Base-by-base conservation (phyloP, 129 eudicot genomes). In the Pseudognaphalium luteoalbum region DNA sequence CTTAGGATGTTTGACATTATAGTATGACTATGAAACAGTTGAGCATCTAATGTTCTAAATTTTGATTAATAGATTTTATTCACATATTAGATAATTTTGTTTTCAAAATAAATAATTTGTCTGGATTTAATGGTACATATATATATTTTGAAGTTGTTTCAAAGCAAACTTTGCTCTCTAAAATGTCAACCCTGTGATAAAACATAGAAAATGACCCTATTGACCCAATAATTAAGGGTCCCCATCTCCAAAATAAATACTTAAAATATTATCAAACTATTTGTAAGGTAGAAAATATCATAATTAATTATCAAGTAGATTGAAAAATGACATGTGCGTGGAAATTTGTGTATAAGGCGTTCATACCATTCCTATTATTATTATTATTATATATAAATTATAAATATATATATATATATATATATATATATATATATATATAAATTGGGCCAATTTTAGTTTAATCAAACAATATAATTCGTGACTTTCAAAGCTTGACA, bases 161-260 rank as follows among this genome's bases (percentile, higher is more conserved):
- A 80, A 80, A 66, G 57, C 64, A 12, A 20, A 80, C 51, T 74
- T 80, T 58, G 57, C 71, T 39, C 70, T 74, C 4, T 6, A 56
- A 20, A 66, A 73, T 73, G 83, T 80, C 83, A 74, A 80, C 80
- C 64, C 75, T 30, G 7, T 34, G 17, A 63, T 44, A 1, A 66
- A 6, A 42, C 7, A 22, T 16, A 67, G n/a, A 68, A 47, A 34
- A 44, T 19, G 57, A 70, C 37, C 66, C 63, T 50, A 44, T 78
- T 66, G 73, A 63, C 73, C 83, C 83, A 28, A 7, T 6, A 73
- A 39, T 22, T 19, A 41, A 56, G 74, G 79, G 74, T 41, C 56
- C 22, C 68, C 63, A 28, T 37, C 50, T 16, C 68, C 6, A 44
- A 67, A 42, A 54, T 39, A 72, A 72, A 71, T 16, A 37, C 42